Evolutionary conservation across 1,139 yeast species (phyloP).

Genomic region (Starmera stellimalicola): DNA sequence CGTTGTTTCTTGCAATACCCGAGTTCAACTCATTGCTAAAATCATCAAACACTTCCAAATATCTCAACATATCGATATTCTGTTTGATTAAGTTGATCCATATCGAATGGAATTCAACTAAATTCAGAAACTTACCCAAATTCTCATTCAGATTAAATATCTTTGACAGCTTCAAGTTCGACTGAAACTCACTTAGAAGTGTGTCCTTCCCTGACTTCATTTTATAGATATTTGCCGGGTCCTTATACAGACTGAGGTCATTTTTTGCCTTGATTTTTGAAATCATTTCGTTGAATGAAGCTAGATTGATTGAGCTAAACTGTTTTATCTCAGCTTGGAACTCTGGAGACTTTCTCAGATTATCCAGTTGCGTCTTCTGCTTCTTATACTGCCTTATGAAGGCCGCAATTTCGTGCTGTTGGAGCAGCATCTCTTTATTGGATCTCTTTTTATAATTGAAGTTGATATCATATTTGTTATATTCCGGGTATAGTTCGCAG

Average conservation of each 20-base stretch:
- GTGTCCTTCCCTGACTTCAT: conserved; percentile 17
- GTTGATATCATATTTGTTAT: conserved; percentile 14
- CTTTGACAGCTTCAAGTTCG: conserved; percentile 36
- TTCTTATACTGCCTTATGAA: conserved; percentile 41
- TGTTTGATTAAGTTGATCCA: conserved; percentile 37
- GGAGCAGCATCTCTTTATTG: conserved; percentile 34
- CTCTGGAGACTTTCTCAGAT: conserved; percentile 13
- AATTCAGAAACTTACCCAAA: conserved; percentile 58
- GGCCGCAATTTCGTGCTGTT: conserved; percentile 58
- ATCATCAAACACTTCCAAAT: conserved; percentile 35
- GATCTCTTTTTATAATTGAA: conserved; percentile 30
- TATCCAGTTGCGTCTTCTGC: conserved; percentile 25
- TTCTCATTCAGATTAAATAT: conserved; percentile 52
- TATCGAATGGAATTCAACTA: conserved; percentile 36
- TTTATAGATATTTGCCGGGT: conserved; percentile 6
- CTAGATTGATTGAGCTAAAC: conserved; percentile 27
- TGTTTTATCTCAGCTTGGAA: conserved; percentile 19
- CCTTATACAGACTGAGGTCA: conserved; percentile 16
- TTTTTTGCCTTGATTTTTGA: conserved; percentile 25
- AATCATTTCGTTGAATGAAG: conserved; percentile 35
- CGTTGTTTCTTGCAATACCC: conserved; percentile 22
- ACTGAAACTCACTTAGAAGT: conserved; percentile 40
- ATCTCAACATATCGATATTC: conserved; percentile 39
- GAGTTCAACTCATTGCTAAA: conserved; percentile 26
- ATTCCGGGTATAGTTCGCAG: conserved; percentile 32